Evolutionary conservation across 257 asterid species (phyloP).

Genomic region (Datura wrightii): DNA sequence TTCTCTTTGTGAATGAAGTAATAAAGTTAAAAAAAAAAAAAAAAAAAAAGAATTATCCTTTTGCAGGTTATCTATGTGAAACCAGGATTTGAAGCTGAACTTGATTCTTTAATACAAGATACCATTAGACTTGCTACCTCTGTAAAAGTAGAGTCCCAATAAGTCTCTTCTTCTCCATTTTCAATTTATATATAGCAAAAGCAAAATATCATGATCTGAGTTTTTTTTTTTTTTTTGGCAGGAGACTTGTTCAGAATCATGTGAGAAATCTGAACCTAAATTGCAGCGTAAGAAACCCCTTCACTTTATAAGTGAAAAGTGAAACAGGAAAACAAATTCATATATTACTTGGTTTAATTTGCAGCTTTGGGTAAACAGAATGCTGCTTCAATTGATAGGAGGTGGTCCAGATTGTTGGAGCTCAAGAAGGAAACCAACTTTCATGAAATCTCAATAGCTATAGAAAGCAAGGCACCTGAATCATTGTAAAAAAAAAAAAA

Average conservation of each 20-base stretch:
- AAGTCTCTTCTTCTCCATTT: neutral
- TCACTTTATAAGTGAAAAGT: neutral
- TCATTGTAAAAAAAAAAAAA: neutral
- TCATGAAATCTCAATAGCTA: neutral
- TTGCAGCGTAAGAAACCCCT: constrained; percentile 57
- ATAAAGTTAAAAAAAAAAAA: neutral
- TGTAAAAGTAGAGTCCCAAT: constrained; percentile 50
- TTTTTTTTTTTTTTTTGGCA: constrained; percentile 37
- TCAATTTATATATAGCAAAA: neutral
- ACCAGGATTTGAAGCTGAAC: constrained; percentile 83
- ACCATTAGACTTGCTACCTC: constrained; percentile 70
- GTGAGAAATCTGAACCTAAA: constrained; percentile 74
- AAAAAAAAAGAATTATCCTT: neutral
- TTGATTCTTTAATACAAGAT: constrained; percentile 79
- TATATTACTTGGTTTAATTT: constrained; percentile 14
- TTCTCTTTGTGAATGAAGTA: neutral
- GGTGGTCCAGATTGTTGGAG: constrained; percentile 84
- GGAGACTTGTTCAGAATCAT: constrained; percentile 88
- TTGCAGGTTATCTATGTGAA: constrained; percentile 87
- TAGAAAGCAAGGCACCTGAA: neutral
- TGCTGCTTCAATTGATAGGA: constrained; percentile 64
- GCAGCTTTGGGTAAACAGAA: constrained; percentile 74
- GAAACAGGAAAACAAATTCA: neutral
- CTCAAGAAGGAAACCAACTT: constrained; percentile 48
- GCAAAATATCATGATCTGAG: neutral